A percentile compares a stretch with the other conserved stretches of the same genome.
phyloP scores from a whole-genome alignment of 2,329 filamentous ascomycete species.

The Ophiostoma sp. region DNA sequence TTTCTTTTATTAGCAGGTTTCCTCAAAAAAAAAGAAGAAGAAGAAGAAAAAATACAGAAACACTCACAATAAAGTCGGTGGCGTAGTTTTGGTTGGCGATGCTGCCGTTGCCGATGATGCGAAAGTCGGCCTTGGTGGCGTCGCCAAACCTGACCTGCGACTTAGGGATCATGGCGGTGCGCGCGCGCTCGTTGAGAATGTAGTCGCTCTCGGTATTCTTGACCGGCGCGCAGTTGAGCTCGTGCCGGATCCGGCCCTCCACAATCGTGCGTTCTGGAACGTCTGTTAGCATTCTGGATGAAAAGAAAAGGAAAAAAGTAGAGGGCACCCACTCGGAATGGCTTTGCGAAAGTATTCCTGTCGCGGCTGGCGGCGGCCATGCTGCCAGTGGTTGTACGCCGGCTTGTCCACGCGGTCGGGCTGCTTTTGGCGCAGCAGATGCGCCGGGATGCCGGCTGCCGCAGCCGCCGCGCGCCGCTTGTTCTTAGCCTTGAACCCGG shows the following conservation, averaged over 20 bases:
- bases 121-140: slow-evolving; percentile 42
- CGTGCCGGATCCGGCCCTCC: slow-evolving; percentile 66
- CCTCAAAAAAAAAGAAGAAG: not conserved
- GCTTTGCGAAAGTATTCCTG: slow-evolving; percentile 62
- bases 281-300: not conserved
- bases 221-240: slow-evolving; percentile 68
- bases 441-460: slow-evolving; percentile 54
- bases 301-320: too few species aligned
- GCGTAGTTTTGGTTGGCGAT: slow-evolving; percentile 44
- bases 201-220: slow-evolving; percentile 64
- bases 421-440: slow-evolving; percentile 39
- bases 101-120: slow-evolving; percentile 56
- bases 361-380: slow-evolving; percentile 27
- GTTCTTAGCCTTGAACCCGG: slow-evolving; percentile 62
- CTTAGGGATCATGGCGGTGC: slow-evolving; percentile 57
- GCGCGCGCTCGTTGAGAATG: slow-evolving; percentile 54
- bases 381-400: slow-evolving; percentile 34
- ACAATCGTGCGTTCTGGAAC: slow-evolving; percentile 70
- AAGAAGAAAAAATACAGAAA: not conserved
- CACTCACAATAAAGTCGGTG: slow-evolving; percentile 53
- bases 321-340: slow-evolving; percentile 58
- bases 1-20: slow-evolving; percentile 42
- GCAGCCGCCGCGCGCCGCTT: slow-evolving; percentile 52
- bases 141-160: slow-evolving; percentile 50
- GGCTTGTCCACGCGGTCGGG: slow-evolving; percentile 42